Evolutionary conservation across 2,329 filamentous ascomycete species (phyloP).

Genomic region (Microthyrium microscopicum): DNA sequence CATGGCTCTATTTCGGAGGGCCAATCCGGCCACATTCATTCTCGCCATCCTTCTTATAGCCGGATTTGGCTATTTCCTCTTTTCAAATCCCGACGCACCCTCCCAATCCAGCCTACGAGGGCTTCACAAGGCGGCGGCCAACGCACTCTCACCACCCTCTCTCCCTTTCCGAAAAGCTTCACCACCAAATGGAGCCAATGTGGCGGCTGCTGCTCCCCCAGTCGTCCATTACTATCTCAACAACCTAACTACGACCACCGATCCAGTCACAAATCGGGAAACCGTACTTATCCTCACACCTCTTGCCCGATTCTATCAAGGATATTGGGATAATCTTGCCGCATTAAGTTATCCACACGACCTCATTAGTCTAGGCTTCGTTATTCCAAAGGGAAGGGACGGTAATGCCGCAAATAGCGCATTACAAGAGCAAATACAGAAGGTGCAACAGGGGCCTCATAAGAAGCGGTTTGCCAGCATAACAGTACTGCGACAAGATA

Average conservation of each 20-base stretch:
- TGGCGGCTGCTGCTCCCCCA: slow-evolving; percentile 47
- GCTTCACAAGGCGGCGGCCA: slow-evolving; percentile 41
- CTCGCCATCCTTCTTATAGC: slow-evolving; percentile 57
- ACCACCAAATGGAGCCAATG: slow-evolving; percentile 23
- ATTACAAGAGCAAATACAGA: slow-evolving; percentile 68
- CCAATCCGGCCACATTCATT: slow-evolving; percentile 58
- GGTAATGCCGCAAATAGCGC: slow-evolving; percentile 73
- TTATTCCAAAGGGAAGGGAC: slow-evolving; percentile 83
- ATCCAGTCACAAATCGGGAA: slow-evolving; percentile 65
- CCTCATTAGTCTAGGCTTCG: slow-evolving; percentile 87
- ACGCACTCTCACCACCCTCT: slow-evolving; percentile 57
- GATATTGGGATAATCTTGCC: slow-evolving; percentile 88
- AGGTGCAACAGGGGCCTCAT: slow-evolving; percentile 69
- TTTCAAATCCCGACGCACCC: slow-evolving; percentile 38
- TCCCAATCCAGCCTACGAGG: slow-evolving; percentile 33
- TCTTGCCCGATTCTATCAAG: slow-evolving; percentile 80
- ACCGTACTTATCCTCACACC: slow-evolving; percentile 83
- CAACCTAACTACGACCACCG: slow-evolving; percentile 67
- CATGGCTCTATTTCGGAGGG: no score
- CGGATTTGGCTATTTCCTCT: slow-evolving; percentile 33
- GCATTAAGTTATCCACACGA: slow-evolving; percentile 80
- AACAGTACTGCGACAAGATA: slow-evolving; percentile 89
- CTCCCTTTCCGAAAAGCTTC: slow-evolving; percentile 54
- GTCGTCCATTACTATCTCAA: slow-evolving; percentile 91
- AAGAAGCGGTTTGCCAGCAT: slow-evolving; percentile 79